Evolutionary conservation across 2,329 filamentous ascomycete genomes (phyloP), one percentile per base, ranked within the genome.

Genomic region (Verticillium alfalfae): DNA sequence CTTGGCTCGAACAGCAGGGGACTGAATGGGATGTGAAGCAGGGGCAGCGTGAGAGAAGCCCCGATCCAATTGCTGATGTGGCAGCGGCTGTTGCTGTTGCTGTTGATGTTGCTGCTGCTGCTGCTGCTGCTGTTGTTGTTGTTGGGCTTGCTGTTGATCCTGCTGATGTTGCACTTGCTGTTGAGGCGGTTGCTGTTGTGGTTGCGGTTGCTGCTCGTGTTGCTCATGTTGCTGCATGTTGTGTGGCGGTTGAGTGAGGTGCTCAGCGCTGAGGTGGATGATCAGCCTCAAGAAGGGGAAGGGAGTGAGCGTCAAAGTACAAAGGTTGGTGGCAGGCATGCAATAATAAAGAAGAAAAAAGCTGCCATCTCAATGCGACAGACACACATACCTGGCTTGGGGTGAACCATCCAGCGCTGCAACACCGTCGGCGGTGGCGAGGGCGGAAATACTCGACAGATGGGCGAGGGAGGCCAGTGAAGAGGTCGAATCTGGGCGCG

Each of bases 401-500:
- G 45, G 45, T 22, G 45, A 26, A 13, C 10, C 45, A 52, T 52
- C 45, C 18, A 18, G 16, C 8, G 45, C 18, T 6, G 45, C 45
- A 52, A 18, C 45, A 22, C n/a, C n/a, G 10, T 72, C 75, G 54
- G 71, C 76, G 34, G 77, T 71, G 41, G 79, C 78, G 56, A 84
- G 71, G 3, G 78, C 73, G 13, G 79, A 74, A 37, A 84, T 78
- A 38, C 75, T 77, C 9, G 81, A 76, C 45, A 84, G 70, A 52
- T 84, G 81, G 16, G 76, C 74, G 61, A 77, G 70, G 16, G 79
- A 79, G 18, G 74, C 75, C 22, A 78, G 74, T 1, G 80, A 79
- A 3, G 82, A 81, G 2, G 79, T 78, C 37, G 82, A 82, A 66
- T 76, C 79, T 26, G 80, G 80, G 66, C 79, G 76, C 36, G 82